Conservation (phyloP, 2,329 filamentous ascomycete genomes). For the Zalaria obscura region DNA sequence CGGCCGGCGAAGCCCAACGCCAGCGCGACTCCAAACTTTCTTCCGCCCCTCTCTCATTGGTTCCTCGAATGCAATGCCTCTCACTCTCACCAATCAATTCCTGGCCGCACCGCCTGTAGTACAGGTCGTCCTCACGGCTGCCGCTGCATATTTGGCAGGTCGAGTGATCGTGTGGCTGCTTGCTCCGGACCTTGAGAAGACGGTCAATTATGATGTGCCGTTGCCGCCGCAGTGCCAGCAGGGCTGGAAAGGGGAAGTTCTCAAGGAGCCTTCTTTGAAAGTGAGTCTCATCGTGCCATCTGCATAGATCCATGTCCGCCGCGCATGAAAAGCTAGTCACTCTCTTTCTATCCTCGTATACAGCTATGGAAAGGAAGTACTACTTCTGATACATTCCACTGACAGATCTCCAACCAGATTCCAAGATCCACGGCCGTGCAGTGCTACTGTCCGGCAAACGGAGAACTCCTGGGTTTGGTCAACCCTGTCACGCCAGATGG, state of each 20-base stretch:
- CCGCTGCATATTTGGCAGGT: conserved; percentile 1
- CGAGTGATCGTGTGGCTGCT: neutral
- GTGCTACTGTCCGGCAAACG: conserved; percentile 83
- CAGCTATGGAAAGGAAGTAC: neutral
- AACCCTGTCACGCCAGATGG: conserved; percentile 62
- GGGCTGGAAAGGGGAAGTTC: conserved; percentile 39
- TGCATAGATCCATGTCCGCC: too few species aligned
- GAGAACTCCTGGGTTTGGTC: conserved; percentile 63
- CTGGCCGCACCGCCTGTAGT: too few species aligned
- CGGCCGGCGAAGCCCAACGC: neutral
- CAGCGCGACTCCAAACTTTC: neutral
- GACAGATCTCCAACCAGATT: conserved; percentile 22
- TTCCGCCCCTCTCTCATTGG: neutral
- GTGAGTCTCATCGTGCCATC: conserved; percentile 12
- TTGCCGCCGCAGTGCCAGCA: conserved; percentile 44
- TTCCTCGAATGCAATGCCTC: neutral
- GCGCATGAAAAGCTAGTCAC: neutral
- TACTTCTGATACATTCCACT: neutral
- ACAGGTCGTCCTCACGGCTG: conserved; percentile 1
- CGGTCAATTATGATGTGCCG: conserved; percentile 46
- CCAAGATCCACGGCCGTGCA: conserved; percentile 55
- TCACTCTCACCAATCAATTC: neutral
- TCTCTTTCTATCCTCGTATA: neutral
- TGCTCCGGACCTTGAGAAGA: conserved; percentile 17
- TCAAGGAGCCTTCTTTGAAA: conserved; percentile 49